Evolutionary conservation across 2,329 filamentous ascomycete genomes (phyloP).

Genomic region (Xylariaceae sp.): DNA sequence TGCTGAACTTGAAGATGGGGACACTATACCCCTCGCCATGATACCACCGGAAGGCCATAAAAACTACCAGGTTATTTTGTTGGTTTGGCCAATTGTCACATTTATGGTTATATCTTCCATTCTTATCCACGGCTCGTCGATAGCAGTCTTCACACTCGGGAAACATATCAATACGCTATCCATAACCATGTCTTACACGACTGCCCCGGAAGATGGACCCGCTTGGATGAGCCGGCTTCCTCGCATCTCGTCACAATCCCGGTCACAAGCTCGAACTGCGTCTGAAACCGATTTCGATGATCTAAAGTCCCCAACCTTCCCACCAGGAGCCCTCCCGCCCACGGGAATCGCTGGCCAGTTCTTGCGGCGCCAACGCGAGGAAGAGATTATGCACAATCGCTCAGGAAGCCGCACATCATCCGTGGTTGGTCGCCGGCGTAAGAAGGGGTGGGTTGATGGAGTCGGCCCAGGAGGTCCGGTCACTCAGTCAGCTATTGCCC

Average conservation of each 20-base stretch:
- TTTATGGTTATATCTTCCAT: conserved; percentile 95
- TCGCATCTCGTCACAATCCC: conserved; percentile 58
- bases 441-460: conserved; percentile 64
- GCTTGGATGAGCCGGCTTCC: conserved; percentile 95
- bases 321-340: conserved; percentile 66
- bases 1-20: conserved; percentile 77
- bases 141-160: conserved; percentile 94
- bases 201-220: conserved; percentile 79
- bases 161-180: conserved; percentile 97
- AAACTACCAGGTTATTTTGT: conserved; percentile 65
- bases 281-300: conserved; percentile 70
- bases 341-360: conserved; percentile 70
- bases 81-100: conserved; percentile 93
- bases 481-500: conserved; percentile 82
- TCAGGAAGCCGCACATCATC: conserved; percentile 55
- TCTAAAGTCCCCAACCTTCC: conserved; percentile 53
- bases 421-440: conserved; percentile 55
- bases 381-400: conserved; percentile 49
- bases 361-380: conserved; percentile 75
- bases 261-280: conserved; percentile 79
- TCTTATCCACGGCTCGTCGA: conserved; percentile 92
- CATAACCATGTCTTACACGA: conserved; percentile 93
- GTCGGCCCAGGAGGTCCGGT: conserved; percentile 80
- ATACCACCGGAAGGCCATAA: conserved; percentile 51
- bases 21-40: conserved; percentile 65